These are phyloP conservation scores for Westerdykella aurantiaca DNA, from an alignment of 2,329 filamentous ascomycete species.

Conservation along the genomic window DNA sequence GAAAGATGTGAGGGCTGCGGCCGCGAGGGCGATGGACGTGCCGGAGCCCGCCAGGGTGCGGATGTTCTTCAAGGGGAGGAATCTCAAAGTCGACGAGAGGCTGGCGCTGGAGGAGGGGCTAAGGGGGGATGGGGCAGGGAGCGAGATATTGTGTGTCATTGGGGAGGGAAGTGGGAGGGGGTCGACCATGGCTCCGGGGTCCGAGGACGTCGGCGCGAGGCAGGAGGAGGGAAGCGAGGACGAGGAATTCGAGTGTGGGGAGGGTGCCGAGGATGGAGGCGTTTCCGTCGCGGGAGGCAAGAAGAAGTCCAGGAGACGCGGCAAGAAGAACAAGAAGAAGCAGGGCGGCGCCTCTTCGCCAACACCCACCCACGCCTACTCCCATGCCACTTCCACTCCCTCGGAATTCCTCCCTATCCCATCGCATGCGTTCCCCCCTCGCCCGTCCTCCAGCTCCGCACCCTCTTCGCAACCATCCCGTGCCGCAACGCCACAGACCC, in stretches of 20 bases:
- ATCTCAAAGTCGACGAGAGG: constrained; percentile 58
- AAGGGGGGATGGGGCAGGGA: constrained; percentile 50
- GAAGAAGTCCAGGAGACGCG: constrained; percentile 32
- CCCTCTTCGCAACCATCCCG: constrained; percentile 31
- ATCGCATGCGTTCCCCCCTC: constrained; percentile 29
- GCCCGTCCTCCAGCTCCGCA: constrained; percentile 23
- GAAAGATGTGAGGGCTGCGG: constrained; percentile 61
- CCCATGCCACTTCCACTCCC: constrained; percentile 21
- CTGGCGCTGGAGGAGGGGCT: constrained; percentile 56
- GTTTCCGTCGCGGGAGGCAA: constrained; percentile 14
- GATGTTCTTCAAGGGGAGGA: constrained; percentile 67
- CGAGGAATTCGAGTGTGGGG: constrained; percentile 36
- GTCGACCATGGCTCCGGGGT: constrained; percentile 28
- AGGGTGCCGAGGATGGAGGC: constrained; percentile 21
- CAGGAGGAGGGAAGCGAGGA: constrained; percentile 30
- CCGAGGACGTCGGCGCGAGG: constrained; percentile 29
- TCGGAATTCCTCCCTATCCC: constrained; percentile 37
- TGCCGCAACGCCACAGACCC: constrained; percentile 26
- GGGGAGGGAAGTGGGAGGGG: constrained; percentile 44
- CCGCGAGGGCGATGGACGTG: constrained; percentile 60
- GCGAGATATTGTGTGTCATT: constrained; percentile 56
- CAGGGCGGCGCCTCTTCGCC: constrained; percentile 36
- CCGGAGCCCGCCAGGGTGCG: constrained; percentile 55
- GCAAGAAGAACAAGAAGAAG: constrained; percentile 44
- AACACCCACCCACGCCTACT: constrained; percentile 41